These are phyloP conservation scores for Rachicladosporium sp. DNA, from an alignment of 2,329 filamentous ascomycete species.

Conservation along the genomic window DNA sequence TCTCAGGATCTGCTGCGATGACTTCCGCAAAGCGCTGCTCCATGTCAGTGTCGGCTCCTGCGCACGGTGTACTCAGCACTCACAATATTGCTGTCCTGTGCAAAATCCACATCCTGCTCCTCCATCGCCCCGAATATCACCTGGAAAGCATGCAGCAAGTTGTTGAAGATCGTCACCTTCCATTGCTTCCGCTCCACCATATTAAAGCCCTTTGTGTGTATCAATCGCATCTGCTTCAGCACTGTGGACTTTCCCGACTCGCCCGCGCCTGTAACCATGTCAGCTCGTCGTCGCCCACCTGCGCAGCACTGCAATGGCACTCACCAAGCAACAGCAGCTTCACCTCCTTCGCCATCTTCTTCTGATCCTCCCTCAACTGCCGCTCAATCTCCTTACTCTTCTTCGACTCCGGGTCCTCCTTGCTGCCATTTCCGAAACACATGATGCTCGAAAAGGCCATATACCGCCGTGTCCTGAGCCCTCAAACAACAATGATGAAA, in stretches of 20 bases:
- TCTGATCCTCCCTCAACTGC: slow-evolving; percentile 74
- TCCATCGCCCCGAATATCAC: slow-evolving; percentile 85
- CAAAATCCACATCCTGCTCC: slow-evolving; percentile 67
- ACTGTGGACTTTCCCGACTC: slow-evolving; percentile 95
- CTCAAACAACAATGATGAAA: too few relatives aligned
- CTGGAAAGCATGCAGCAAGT: slow-evolving; percentile 84
- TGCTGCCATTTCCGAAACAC: slow-evolving; percentile 37
- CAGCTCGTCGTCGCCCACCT: slow-evolving; percentile 10
- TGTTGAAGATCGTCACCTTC: slow-evolving; percentile 91
- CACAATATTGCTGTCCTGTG: slow-evolving; percentile 68
- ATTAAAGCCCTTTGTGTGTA: slow-evolving; percentile 85
- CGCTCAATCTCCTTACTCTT: slow-evolving; percentile 68
- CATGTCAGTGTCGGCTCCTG: slow-evolving; percentile 20
- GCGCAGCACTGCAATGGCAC: neutral
- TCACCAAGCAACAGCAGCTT: slow-evolving; percentile 87
- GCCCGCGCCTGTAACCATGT: slow-evolving; percentile 58
- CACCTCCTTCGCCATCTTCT: slow-evolving; percentile 72
- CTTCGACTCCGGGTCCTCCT: slow-evolving; percentile 35
- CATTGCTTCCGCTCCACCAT: slow-evolving; percentile 84
- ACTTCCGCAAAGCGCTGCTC: slow-evolving; percentile 63
- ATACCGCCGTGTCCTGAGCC: neutral
- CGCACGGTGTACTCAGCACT: slow-evolving; percentile 18
- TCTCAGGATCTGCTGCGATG: slow-evolving; percentile 68
- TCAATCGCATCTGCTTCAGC: slow-evolving; percentile 97
- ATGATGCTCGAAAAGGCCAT: slow-evolving; percentile 26